Base-by-base conservation (phyloP, 139 green algal genomes). In the Coelastrella sp. region DNA sequence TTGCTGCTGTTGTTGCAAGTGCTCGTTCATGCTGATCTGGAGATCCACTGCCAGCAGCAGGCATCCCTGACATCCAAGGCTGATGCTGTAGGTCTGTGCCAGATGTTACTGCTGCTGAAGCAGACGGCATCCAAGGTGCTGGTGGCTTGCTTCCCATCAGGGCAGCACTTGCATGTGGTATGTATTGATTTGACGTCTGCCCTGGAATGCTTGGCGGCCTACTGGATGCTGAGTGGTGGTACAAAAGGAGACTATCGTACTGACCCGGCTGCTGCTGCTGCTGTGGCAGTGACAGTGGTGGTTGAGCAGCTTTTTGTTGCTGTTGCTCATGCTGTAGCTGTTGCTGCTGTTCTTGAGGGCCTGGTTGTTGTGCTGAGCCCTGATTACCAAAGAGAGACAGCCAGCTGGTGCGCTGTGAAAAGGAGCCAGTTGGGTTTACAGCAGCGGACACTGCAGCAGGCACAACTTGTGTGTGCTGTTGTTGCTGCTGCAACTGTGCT, bases 311-410 rank as follows among this genome's bases (percentile, higher is more conserved):
- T 74, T 25, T 34, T 38, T 84, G 60, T 40, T 75, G 57, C 75
- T 83, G 76, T n/a, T 67, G 50, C 34, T 88, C 48, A 50, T 83
- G 75, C n/a, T n/a, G n/a, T n/a, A n/a, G n/a, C 57, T 80, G 72
- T 37, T 76, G 67, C 9, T 76, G 34, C 35, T 76, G 67, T 30
- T 74, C n/a, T 53, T 45, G 73, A 9, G 2, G 0, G 1, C 62
- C 34, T 51, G 38, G 32, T 60, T 69, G 75, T 23, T 72, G 75
- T 5, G 48, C 17, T 25, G 53, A 59, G 19, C 51, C 30, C 4
- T 53, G 35, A 4, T 45, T 45, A 5, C 75, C 53, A 82, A 82
- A 82, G 4, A 82, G 53, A n/a, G 75, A 82, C 35, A 69, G 53
- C 75, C 75, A 82, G 75, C 75, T 27, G n/a, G 25, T 30, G 17